Percentiles rank a stretch among this genome's conserved stretches.
Conservation (phyloP, 192 early-diverging fungal species). For the Gonapodya prolifera region DNA sequence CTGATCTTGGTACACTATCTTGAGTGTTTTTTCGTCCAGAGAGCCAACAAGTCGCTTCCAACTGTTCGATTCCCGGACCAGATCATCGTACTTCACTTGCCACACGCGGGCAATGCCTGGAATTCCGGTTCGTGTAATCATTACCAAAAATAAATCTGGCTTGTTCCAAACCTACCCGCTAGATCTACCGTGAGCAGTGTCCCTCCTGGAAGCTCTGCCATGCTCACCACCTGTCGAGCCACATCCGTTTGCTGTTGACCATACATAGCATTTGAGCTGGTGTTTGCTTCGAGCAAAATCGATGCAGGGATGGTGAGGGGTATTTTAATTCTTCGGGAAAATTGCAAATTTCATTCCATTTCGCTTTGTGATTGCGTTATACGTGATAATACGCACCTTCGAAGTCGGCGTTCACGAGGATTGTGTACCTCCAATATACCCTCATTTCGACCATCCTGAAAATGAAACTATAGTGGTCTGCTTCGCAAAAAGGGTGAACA, state of each 20-base stretch:
- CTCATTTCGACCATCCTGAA: slow-evolving; percentile 38
- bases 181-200: slow-evolving; percentile 40
- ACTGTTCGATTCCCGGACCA: slow-evolving; percentile 34
- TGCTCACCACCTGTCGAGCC: slow-evolving; percentile 28
- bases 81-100: slow-evolving; percentile 38
- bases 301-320: slow-evolving; percentile 30
- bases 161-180: not conserved
- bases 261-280: slow-evolving; percentile 14
- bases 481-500: not conserved
- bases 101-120: slow-evolving; percentile 38
- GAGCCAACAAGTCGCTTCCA: slow-evolving; percentile 48
- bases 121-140: too few species aligned
- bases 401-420: slow-evolving; percentile 26
- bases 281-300: not conserved
- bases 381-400: slow-evolving; percentile 26
- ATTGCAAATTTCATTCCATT: not conserved
- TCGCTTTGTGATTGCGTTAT: not conserved
- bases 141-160: too few species aligned
- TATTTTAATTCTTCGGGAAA: not conserved
- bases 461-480: not conserved
- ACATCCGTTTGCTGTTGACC: slow-evolving; percentile 25
- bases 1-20: slow-evolving; percentile 39
- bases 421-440: slow-evolving; percentile 40
- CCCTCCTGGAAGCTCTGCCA: slow-evolving; percentile 39
- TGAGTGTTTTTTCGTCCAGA: slow-evolving; percentile 33